Evolutionary conservation across 2,329 filamentous ascomycete species (phyloP), one percentile per base, ranked within the genome.

Genomic region (Emmonsia crescens): DNA sequence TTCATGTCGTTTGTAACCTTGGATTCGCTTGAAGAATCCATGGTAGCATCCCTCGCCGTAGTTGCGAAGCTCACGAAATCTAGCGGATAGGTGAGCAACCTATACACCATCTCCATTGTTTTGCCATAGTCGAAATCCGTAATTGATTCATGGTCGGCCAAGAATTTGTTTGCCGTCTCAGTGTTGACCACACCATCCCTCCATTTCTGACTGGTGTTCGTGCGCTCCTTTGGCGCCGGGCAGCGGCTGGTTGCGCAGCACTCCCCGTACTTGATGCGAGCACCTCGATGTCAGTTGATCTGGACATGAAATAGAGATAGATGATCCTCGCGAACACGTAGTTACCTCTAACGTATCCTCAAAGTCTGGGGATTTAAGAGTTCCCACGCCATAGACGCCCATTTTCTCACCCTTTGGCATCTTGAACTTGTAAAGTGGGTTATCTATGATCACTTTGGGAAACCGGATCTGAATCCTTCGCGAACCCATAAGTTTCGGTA

Each of bases 361-460:
- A 3, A 33, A 31, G 5, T 33, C 51, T 8, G 24, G 51, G 29
- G 29, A 33, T 36, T 54, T 54, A 4, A 54, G 27, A 5, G 24
- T 33, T 54, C 51, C 51, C 5, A 54, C 29, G 16, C 51, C 51
- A 12, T 54, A 31, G 29, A 33, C 14, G 12, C 27, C 6, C 51
- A 54, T 54, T 16, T 38, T 54, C 16, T 54, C 16, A 19, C 51
- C 51, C 4, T 54, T 54, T 21, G 51, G 51, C 51, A 54, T 54
- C 19, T 33, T n/a, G 29, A 54, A 54, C 42, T 72, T 73, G 68
- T 76, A 79, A n/a, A 80, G 70, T 1, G 78, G 78, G 29, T 54
- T 54, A 33, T 31, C 4, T 31, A 54, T 36, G 14, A 27, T 54
- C 51, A 19, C n/a, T 33, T 21, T 12, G 3, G 29, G 29, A 38